phyloP scores from a whole-genome alignment of 164 flowering plant genomes.

The Dillenia turbinata region DNA sequence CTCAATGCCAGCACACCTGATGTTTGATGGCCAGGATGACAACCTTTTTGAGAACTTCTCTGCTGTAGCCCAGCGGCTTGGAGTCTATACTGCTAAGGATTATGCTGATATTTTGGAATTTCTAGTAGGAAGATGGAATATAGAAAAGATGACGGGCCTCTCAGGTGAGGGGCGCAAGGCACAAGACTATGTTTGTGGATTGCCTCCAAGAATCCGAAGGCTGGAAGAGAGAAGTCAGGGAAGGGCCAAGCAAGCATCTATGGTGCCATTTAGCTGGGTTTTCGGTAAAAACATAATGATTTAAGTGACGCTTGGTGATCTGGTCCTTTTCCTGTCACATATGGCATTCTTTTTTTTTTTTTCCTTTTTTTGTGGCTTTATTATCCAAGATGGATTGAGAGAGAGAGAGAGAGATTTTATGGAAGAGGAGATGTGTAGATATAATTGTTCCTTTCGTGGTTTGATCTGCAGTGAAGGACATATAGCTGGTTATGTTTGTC shows the following conservation, averaged over 20 bases:
- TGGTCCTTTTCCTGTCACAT: background rate
- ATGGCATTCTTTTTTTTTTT: background rate
- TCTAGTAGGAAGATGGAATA: constrained; percentile 44
- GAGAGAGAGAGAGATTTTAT: too few species aligned
- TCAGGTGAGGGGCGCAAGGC: constrained; percentile 40
- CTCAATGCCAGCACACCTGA: constrained; percentile 57
- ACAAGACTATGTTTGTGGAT: constrained; percentile 44
- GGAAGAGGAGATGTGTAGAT: too few species aligned
- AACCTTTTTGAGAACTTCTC: constrained; percentile 52
- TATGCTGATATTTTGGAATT: constrained; percentile 55
- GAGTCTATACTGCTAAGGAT: constrained; percentile 61
- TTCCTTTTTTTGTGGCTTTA: too few species aligned
- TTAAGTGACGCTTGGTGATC: constrained; percentile 2
- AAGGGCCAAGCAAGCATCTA: constrained; percentile 20
- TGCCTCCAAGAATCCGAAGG: constrained; percentile 39
- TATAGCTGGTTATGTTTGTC: too few species aligned
- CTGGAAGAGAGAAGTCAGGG: constrained; percentile 42
- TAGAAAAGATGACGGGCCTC: constrained; percentile 40
- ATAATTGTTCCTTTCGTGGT: too few species aligned
- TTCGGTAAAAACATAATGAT: constrained; percentile 22
- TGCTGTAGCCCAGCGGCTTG: constrained; percentile 48
- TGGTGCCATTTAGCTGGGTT: constrained; percentile 43
- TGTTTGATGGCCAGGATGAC: constrained; percentile 48
- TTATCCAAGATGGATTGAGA: too few species aligned
- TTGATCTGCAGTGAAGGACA: too few species aligned